Evolutionary conservation across 2,329 filamentous ascomycete species (phyloP).

Genomic region (Xylariaceae sp.): DNA sequence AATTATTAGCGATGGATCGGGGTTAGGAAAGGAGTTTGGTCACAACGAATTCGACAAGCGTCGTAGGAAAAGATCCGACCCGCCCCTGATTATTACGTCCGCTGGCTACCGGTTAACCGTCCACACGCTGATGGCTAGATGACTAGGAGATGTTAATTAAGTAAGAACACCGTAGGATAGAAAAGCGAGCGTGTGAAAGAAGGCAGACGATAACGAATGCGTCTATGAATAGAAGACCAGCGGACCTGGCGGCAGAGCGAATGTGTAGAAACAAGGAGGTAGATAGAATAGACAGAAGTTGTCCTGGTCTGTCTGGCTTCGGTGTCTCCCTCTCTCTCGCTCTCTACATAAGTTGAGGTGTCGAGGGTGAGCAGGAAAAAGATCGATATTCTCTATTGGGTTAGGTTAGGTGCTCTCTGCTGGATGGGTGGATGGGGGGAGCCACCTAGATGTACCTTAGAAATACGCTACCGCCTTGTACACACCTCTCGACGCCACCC

Average conservation of each 20-base stretch:
- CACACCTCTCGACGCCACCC: no score
- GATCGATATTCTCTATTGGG: slow-evolving; percentile 12
- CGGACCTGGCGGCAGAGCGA: slow-evolving; percentile 19
- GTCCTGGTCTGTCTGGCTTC: slow-evolving; percentile 8
- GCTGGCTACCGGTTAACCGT: no score
- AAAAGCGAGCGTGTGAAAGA: slow-evolving; percentile 25
- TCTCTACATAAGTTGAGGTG: no score
- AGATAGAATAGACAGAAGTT: no score
- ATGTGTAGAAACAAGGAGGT: slow-evolving; percentile 16
- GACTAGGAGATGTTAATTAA: slow-evolving; percentile 9
- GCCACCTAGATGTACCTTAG: no score
- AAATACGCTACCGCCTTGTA: no score
- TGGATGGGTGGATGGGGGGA: no score
- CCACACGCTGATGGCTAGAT: slow-evolving; percentile 2
- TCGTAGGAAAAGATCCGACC: slow-evolving; percentile 1
- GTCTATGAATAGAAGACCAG: slow-evolving; percentile 15
- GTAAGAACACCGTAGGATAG: slow-evolving; percentile 16
- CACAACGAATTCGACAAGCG: neutral
- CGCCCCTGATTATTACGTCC: slow-evolving; percentile 8
- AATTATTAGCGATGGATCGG: slow-evolving; percentile 1
- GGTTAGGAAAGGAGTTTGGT: neutral
- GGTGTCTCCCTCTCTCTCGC: slow-evolving; percentile 14
- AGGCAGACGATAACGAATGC: slow-evolving; percentile 17
- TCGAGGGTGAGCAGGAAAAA: slow-evolving; percentile 13
- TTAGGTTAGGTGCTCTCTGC: no score